These are phyloP conservation scores for Xylaria longipes DNA, from an alignment of 495 filamentous ascomycete genomes.

Conservation along the genomic window DNA sequence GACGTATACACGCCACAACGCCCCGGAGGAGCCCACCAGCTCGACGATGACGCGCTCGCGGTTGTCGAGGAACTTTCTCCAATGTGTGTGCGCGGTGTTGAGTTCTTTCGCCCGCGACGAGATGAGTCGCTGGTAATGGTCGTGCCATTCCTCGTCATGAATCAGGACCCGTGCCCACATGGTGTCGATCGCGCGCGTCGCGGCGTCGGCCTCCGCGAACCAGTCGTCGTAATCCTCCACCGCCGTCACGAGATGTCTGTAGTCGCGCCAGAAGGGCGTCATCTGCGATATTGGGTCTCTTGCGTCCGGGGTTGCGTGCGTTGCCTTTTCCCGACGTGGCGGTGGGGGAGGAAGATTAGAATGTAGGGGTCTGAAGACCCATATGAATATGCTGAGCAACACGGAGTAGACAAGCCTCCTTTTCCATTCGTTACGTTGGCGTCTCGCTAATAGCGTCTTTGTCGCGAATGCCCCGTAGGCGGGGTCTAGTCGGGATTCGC, in stretches of 20 bases:
- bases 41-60: not conserved
- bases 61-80: not conserved
- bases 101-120: not conserved
- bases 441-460: not conserved
- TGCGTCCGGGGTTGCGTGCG: not conserved
- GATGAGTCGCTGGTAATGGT: not conserved
- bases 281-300: not conserved
- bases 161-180: not conserved
- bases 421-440: not conserved
- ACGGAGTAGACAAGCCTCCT: not conserved
- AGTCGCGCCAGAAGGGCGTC: conserved; percentile 11
- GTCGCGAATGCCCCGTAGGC: not conserved
- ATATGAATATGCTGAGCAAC: not conserved
- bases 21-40: not conserved
- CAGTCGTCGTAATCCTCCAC: conserved; percentile 1
- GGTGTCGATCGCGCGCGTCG: conserved; percentile 1
- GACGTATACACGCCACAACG: not conserved
- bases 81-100: not conserved
- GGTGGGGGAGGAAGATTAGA: not conserved
- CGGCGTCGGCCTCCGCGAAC: not conserved
- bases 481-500: not conserved
- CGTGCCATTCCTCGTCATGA: not conserved
- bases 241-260: not conserved
- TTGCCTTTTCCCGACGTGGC: not conserved
- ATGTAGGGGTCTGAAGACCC: not conserved